These are phyloP conservation scores for Penicillium freii DNA, from an alignment of 2,329 filamentous ascomycete genomes.

Conservation along the genomic window DNA sequence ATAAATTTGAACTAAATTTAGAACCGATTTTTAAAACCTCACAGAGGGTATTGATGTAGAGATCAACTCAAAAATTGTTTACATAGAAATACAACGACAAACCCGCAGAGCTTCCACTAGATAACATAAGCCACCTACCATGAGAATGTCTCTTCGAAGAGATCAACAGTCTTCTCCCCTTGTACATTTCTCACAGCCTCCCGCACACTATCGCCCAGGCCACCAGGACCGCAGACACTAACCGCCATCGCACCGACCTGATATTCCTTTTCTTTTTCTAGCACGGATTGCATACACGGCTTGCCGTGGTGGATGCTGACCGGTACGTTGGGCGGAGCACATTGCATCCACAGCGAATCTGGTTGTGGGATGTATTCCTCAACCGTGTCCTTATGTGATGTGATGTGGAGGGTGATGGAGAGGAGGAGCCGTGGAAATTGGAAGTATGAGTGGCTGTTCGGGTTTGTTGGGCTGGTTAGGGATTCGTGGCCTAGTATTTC, in stretches of 20 bases:
- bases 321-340: constrained; percentile 26
- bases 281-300: constrained; percentile 26
- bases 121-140: constrained; percentile 27
- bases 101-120: background rate
- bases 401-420: constrained; percentile 32
- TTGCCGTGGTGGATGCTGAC: constrained; percentile 28
- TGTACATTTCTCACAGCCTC: constrained; percentile 31
- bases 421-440: constrained; percentile 27
- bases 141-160: constrained; percentile 39
- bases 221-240: constrained; percentile 40
- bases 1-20: background rate
- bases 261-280: constrained; percentile 28
- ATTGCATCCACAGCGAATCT: constrained; percentile 28
- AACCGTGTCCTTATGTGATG: constrained; percentile 20
- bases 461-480: constrained; percentile 19
- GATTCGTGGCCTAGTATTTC: constrained; percentile 31
- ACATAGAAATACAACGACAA: background rate
- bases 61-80: background rate
- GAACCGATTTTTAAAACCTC: background rate
- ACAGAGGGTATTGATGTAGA: background rate
- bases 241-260: constrained; percentile 39
- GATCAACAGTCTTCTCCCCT: constrained; percentile 32
- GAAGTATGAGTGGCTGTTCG: constrained; percentile 27
- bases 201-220: constrained; percentile 39
- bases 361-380: constrained; percentile 27